Evolutionary conservation across 2,329 filamentous ascomycete genomes (phyloP), one percentile per base, ranked within the genome.

Genomic region (Cytospora mali): DNA sequence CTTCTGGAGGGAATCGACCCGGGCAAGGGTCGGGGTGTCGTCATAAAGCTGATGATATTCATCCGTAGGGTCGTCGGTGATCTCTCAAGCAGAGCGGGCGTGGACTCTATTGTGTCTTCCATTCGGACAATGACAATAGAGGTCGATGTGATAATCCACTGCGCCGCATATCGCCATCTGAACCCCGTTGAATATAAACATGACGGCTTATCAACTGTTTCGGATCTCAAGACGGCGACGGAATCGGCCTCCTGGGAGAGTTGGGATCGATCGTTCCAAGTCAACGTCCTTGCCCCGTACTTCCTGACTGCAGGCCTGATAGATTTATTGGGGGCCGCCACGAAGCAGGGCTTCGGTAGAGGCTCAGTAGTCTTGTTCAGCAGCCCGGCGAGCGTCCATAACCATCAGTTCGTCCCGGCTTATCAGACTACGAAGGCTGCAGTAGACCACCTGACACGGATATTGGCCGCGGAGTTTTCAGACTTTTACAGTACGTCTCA

Each of bases 331-430:
- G 68, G 68, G 18, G 55, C 59, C 1, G 66, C 67, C 5, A 66
- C 69, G 4, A 51, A 53, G n/a, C 62, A 59, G 35, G 67, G 66
- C 10, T 61, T 59, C 23, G 66, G 69, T 11, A 54, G 67, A 35
- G 68, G 69, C 35, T 66, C 52, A 18, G 67, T 70, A 16, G 62
- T 70, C 7, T 53, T 64, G n/a, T 69, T 70, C 49, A 66, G 64
- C 60, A 69, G 67, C 49, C 62, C 63, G 6, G 68, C 69, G 29
- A 68, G 66, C 49, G 62, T 66, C 21, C 68, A 69, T 58, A 68
- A 66, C 53, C 42, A 50, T 27, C 66, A 68, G 55, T 68, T 67
- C 50, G 62, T 66, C 6, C 66, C 67, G 6, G 50, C 46, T 4
- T 68, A 67, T 51, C 66, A 68, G 28, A 64, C 65, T 2, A 58